Evolutionary conservation across 1,139 yeast species (phyloP).

Genomic region (Saccharomyces hybrid): DNA sequence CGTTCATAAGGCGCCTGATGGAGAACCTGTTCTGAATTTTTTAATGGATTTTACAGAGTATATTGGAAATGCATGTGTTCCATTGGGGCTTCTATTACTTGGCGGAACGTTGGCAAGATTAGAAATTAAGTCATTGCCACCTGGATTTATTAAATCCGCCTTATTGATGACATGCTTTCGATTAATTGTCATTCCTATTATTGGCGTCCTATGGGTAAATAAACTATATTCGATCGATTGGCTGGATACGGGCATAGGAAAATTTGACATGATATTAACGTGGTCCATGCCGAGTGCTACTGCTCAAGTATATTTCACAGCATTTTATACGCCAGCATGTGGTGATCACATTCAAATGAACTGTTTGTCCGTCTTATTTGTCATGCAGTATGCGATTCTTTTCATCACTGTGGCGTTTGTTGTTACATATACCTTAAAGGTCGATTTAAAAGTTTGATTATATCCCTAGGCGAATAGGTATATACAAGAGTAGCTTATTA

Average conservation of each 20-base stretch:
- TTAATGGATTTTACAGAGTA: constrained; percentile 69
- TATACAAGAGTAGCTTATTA: background rate
- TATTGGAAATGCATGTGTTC: constrained; percentile 79
- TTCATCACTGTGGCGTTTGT: constrained; percentile 56
- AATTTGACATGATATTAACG: constrained; percentile 57
- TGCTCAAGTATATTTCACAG: constrained; percentile 73
- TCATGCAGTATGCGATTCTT: constrained; percentile 57
- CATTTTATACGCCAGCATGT: constrained; percentile 66
- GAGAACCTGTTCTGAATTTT: constrained; percentile 68
- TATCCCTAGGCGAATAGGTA: background rate
- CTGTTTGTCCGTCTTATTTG: constrained; percentile 64
- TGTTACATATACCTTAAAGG: constrained; percentile 48
- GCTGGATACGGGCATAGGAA: constrained; percentile 40
- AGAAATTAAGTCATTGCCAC: constrained; percentile 47
- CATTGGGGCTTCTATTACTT: constrained; percentile 61
- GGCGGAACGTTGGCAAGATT: constrained; percentile 79
- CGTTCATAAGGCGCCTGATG: constrained; percentile 70
- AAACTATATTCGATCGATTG: constrained; percentile 35
- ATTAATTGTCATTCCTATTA: constrained; percentile 47
- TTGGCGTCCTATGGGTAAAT: constrained; percentile 47
- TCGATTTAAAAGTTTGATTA: constrained; percentile 29
- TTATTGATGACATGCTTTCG: constrained; percentile 38
- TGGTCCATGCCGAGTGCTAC: constrained; percentile 87
- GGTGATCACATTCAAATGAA: constrained; percentile 66
- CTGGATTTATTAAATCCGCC: constrained; percentile 56